These are phyloP conservation scores for Waitea zeae DNA, from an alignment of 1,284 basidiomycete species.

Conservation along the genomic window DNA sequence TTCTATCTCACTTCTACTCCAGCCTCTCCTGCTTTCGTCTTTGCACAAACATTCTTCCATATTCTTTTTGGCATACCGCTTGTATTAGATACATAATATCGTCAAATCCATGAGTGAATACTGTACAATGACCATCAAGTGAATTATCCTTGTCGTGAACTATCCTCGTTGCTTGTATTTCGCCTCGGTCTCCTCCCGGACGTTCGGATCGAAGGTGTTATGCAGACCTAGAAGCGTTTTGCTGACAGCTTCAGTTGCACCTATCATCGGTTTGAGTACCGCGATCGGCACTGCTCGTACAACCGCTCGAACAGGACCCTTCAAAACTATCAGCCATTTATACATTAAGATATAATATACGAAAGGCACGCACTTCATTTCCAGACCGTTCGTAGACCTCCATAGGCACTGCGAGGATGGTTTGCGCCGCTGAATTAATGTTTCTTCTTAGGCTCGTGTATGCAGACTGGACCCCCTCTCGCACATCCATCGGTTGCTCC, in stretches of 20 bases:
- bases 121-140: slow-evolving; percentile 3
- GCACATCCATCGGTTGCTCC: slow-evolving; percentile 71
- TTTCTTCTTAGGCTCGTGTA: slow-evolving; percentile 77
- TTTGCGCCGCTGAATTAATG: slow-evolving; percentile 88
- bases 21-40: neutral
- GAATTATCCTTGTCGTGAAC: no score
- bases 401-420: slow-evolving; percentile 97
- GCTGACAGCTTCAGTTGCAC: slow-evolving; percentile 88
- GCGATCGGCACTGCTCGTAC: slow-evolving; percentile 95
- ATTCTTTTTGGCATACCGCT: neutral
- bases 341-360: slow-evolving; percentile 1
- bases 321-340: slow-evolving; percentile 4
- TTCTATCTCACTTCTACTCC: slow-evolving; percentile 1
- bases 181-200: slow-evolving; percentile 64
- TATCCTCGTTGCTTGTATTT: slow-evolving; percentile 70
- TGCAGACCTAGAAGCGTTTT: slow-evolving; percentile 89
- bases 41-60: neutral
- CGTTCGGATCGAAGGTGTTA: slow-evolving; percentile 74
- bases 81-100: neutral
- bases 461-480: slow-evolving; percentile 80
- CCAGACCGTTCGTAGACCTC: slow-evolving; percentile 92
- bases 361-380: slow-evolving; percentile 45
- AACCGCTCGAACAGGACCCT: slow-evolving; percentile 86
- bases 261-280: slow-evolving; percentile 91
- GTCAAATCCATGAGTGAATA: neutral